A percentile compares a stretch with the other conserved stretches of the same genome.
phyloP scores from a whole-genome alignment of 345 rosid genomes.

The Pelargonium nanum region DNA sequence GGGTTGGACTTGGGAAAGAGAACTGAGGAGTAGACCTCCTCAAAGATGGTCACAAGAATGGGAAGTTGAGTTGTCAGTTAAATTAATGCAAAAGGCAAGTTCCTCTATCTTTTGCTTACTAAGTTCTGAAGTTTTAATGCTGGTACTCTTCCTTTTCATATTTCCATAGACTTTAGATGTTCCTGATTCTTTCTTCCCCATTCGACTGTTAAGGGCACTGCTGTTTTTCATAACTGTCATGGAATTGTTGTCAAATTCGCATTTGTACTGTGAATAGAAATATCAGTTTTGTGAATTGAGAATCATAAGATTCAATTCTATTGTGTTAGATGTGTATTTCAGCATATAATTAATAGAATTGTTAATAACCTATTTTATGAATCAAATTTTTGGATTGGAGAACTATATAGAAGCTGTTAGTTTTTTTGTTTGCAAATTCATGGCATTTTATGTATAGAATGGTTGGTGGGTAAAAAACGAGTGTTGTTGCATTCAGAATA shows the following conservation, averaged over 20 bases:
- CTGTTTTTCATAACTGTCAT: no score
- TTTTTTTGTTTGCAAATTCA: neutral
- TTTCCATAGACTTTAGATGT: no score
- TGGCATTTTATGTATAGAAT: neutral
- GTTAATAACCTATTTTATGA: neutral
- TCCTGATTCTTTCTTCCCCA: neutral
- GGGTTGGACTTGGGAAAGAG: slow-evolving; percentile 99
- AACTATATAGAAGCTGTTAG: neutral
- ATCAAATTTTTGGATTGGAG: no score
- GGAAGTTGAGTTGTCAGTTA: slow-evolving; percentile 88
- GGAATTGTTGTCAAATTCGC: no score
- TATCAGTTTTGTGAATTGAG: no score
- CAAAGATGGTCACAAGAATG: slow-evolving; percentile 86
- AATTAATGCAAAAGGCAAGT: slow-evolving; percentile 68
- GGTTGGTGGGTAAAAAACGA: neutral
- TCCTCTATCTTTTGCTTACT: slow-evolving; percentile 5
- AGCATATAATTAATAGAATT: no score
- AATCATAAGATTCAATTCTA: no score
- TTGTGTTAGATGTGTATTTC: no score
- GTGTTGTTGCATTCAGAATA: neutral
- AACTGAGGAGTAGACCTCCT: slow-evolving; percentile 60
- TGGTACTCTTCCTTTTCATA: no score
- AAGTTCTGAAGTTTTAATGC: no score
- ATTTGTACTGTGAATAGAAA: no score
- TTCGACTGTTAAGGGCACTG: no score